A percentile compares a stretch with the other conserved stretches of the same genome.
These are phyloP conservation scores for Psilocybe cyanescens DNA, from an alignment of 768 basidiomycete genomes.

Conservation along the genomic window DNA sequence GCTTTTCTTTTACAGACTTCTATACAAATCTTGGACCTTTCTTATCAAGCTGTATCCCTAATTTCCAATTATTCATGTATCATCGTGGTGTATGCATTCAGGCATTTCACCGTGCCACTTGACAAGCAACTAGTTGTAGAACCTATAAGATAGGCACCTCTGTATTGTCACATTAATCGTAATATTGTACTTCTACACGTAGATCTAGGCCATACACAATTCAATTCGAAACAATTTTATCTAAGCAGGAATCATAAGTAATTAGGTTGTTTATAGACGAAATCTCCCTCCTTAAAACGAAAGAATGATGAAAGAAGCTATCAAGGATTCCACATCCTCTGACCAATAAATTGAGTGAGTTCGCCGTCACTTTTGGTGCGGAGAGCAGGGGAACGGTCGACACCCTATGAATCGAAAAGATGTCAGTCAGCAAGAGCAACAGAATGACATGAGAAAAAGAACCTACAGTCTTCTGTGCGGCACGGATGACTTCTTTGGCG, in stretches of 20 bases:
- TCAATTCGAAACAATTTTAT: background rate
- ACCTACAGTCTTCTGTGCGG: conserved; percentile 75
- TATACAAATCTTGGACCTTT: background rate
- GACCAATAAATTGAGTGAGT: conserved; percentile 54
- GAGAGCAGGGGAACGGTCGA: conserved; percentile 59
- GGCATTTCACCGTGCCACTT: background rate
- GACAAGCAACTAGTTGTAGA: background rate
- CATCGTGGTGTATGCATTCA: background rate
- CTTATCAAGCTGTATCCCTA: conserved; percentile 3
- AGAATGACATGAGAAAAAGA: conserved; percentile 11
- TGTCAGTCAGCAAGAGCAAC: background rate
- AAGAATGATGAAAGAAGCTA: background rate
- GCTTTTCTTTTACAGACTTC: conserved; percentile 7
- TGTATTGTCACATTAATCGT: conserved; percentile 1
- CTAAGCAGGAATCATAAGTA: background rate
- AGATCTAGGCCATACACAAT: background rate
- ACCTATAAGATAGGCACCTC: background rate
- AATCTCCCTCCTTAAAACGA: background rate
- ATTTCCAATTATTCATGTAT: background rate
- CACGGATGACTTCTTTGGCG: conserved; percentile 74
- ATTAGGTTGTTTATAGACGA: background rate
- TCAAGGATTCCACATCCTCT: conserved; percentile 76
- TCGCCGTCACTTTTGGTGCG: conserved; percentile 58
- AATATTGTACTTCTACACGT: conserved; percentile 1
- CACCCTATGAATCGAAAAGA: conserved; percentile 38